Base-by-base conservation (phyloP, 768 basidiomycete genomes). In the Termitomyces sp. region DNA sequence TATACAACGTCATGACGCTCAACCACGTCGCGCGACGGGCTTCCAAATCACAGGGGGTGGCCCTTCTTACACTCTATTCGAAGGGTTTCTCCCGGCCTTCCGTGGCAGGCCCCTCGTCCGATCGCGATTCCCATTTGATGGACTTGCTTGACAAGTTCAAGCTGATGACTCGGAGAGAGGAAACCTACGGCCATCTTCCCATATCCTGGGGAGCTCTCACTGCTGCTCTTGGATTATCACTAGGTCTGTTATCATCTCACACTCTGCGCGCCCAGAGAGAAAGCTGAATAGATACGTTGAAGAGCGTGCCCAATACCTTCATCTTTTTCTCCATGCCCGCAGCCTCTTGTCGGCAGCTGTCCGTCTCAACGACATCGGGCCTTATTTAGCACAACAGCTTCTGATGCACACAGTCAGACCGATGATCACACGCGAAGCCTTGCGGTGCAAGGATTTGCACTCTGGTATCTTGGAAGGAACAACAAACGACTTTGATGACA, bases 241-340 rank as follows among this genome's bases (percentile, higher is more conserved):
- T 88, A 60, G 87, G 95, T 94, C 9, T 5, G 56, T 63, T 52
- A 67, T 28, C 48, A 57, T 53, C 26, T 21, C 52, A 10, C 38
- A 19, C 15, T 26, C n/a, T 40, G 19, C 42, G 9, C 33, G 14
- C 28, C 23, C 21, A 43, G 31, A 30, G 9, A n/a, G 7, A 30
- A 30, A 28, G 7, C 35, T 46, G 8, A 33, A 35, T 38, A 38
- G 63, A 33, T 64, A 42, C 12, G 7, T 35, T 37, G 10, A 37
- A 47, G 94, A 87, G 61, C 84, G 91, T 30, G 77, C 91, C 9
- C 86, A 88, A 62, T 89, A 91, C 66, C 83, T 99, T 14, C 89
- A 94, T 64, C 83, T 98, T 33, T 98, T 97, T 74, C 83, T 99
- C 5, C 93, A 98, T 63, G 90, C 91, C 3, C 82, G 97, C 14